Evolutionary conservation across 257 asterid genomes (phyloP), one percentile per base, ranked within the genome.

Genomic region (Lavandula angustifolia): DNA sequence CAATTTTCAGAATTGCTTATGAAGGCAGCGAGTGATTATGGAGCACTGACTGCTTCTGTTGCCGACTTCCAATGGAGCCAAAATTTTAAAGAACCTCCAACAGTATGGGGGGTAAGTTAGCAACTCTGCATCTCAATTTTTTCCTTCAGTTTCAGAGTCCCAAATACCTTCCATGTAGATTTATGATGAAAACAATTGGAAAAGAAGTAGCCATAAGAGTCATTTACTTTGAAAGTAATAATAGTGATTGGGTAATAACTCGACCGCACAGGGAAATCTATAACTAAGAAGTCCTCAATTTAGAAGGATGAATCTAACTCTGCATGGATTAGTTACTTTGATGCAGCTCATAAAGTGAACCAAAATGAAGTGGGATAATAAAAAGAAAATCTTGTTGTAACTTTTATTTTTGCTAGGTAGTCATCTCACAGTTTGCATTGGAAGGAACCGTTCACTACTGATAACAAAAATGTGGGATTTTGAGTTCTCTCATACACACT

Each of bases 21-120:
- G 96, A 89, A 81, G 82, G 99, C 97, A 22, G 99, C 99, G 10
- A 85, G 95, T 79, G 99, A 94, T 73, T 94, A 94, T 73, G 97
- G 97, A 67, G 80, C 96, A 63, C 82, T 94, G 75, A 94, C 99
- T 7, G 89, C 97, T 49, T 94, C 99, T 29, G 88, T 83, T 47
- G 87, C 85, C 67, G 99, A 94, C 78, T 85, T 90, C 70, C 97
- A 94, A 31, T 94, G 99, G 99, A 89, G 85, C 69, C 99, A 86
- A 76, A 94, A 94, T 82, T 94, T 94, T 69, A 89, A 84, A 76
- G 97, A 90, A 72, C 96, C 99, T 49, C 94, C 99, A 42, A 80
- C 96, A 47, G 86, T 84, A 13, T 94, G 99, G 99, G 97, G 94
- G 77, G 99, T 94, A 86, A 77, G 90, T 78, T 66, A 81, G 74